Evolutionary conservation across 306 rosid genomes (phyloP).

Genomic region (Malus sieversii): DNA sequence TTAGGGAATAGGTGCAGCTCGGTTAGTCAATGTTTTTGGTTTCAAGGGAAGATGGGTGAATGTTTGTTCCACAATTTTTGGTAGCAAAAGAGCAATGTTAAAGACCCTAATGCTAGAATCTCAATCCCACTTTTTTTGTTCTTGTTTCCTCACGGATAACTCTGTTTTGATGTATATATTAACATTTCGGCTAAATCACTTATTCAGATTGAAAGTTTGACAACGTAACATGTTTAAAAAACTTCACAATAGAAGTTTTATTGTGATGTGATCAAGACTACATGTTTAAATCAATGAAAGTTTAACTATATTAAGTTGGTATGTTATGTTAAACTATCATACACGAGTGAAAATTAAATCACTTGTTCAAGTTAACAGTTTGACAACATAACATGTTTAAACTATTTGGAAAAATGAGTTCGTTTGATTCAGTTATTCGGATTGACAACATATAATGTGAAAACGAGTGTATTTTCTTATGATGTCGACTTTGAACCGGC

Average conservation of each 20-base stretch:
- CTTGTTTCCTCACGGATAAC: neutral
- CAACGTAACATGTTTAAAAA: neutral
- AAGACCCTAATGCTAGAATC: constrained; percentile 13
- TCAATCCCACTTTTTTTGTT: neutral
- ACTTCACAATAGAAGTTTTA: no score
- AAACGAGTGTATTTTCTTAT: neutral
- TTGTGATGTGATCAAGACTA: no score
- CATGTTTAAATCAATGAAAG: no score
- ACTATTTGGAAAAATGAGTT: neutral
- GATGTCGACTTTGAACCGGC: no score
- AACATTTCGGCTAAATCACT: neutral
- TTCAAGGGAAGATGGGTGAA: neutral
- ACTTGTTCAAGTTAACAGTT: no score
- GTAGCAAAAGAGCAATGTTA: constrained; percentile 26
- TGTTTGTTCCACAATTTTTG: constrained; percentile 31
- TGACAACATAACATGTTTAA: neutral
- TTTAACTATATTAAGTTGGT: no score
- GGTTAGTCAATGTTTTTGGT: constrained; percentile 24
- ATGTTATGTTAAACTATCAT: neutral
- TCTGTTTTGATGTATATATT: neutral
- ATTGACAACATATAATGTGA: neutral
- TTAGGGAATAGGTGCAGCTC: constrained; percentile 31
- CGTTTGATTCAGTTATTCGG: no score
- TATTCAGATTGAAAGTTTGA: neutral
- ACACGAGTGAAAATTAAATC: neutral